Base-by-base conservation (phyloP, 2,329 filamentous ascomycete species). In the Exserohilum rostratum region DNA sequence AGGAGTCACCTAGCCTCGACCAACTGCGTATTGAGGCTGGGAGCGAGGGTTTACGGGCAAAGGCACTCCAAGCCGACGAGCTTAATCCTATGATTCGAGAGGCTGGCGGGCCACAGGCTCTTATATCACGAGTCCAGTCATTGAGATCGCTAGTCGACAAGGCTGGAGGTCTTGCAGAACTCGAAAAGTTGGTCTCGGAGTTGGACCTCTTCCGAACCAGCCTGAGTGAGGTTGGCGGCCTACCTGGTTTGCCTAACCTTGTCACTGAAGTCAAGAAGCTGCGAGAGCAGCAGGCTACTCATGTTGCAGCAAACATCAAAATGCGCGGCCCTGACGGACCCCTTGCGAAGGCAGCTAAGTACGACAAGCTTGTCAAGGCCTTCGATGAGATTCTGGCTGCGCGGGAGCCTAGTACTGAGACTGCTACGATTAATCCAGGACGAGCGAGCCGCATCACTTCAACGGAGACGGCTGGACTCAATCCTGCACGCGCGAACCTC, bases 21-120 rank as follows among this genome's bases (percentile, higher is more conserved):
- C 58, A 65, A 39, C 51, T 65, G 30, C 58, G 51, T 17, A 49
- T 50, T 4, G 61, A 64, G 30, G 58, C 58, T 39, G 60, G 57
- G 18, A 39, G 31, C 45, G 53, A 58, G 29, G 58, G 60, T 33
- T 31, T 65, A 27, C 56, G 57, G 30, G 55, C 57, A 22, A 64
- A 61, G 45, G 62, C 62, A 5, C 57, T 60, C 12, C 55, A 64
- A 50, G 53, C 53, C 15, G 55, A 64, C 31, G 25, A 52, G 6
- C 43, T 65, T 38, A 57, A 55, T 22, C 55, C 62, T 10, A 39
- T 60, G 17, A 43, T 65, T 12, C 50, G 46, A 27, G 58, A 62
- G 25, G 56, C 58, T 33, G 62, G 62, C 10, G 60, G 62, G 13
- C 20, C 60, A 9, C 55, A 60, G 20, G 55, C 54, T 40, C 37